phyloP scores from a whole-genome alignment of 169 alveolate genomes.

The Theileria orientalis region DNA sequence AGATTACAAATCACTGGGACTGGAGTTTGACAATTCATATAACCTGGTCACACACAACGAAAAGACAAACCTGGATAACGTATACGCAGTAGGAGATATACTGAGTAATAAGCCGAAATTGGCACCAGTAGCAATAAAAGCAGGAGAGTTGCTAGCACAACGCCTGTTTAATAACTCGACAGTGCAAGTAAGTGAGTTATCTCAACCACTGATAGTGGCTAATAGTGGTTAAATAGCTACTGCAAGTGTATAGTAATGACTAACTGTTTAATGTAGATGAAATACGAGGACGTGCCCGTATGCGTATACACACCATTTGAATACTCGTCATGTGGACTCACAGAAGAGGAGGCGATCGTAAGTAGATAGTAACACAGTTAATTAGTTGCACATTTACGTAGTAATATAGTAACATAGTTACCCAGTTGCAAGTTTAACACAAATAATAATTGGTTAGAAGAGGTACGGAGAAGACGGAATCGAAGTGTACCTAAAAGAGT shows the following conservation, averaged over 20 bases:
- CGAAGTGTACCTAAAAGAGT: conserved; percentile 87
- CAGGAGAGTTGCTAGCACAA: conserved; percentile 93
- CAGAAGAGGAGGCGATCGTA: conserved; percentile 92
- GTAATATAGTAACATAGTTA: no score
- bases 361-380: no score
- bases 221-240: background rate
- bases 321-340: conserved; percentile 92
- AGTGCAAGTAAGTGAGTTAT: conserved; percentile 53
- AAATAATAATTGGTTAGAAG: conserved; percentile 5
- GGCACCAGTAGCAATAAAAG: conserved; percentile 97
- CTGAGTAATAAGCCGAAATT: conserved; percentile 91
- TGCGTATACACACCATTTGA: conserved; percentile 98
- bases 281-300: conserved; percentile 90
- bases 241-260: background rate
- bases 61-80: conserved; percentile 83
- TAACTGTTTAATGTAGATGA: conserved; percentile 68
- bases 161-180: conserved; percentile 86
- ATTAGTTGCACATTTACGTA: no score
- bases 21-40: conserved; percentile 69
- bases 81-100: conserved; percentile 95
- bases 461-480: conserved; percentile 78
- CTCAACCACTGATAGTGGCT: background rate
- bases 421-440: conserved; percentile 10
- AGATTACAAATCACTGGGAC: conserved; percentile 49
- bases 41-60: conserved; percentile 87